Conservation (phyloP, 495 filamentous ascomycete genomes). For the Lepidopterella palustris region DNA sequence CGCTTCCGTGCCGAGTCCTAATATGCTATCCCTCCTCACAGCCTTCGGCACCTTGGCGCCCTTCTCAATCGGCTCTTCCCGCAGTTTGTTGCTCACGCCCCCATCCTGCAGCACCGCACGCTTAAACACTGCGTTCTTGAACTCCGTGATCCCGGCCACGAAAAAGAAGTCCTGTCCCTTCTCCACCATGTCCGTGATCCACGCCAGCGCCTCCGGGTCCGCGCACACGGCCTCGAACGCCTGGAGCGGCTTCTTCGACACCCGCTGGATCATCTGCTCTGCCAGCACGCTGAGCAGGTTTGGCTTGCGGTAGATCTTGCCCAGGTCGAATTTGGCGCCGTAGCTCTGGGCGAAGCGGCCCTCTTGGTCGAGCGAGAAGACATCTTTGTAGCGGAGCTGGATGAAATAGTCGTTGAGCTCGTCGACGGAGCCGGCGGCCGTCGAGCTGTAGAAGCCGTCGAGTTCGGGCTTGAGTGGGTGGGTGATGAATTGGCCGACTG, state of each 20-base stretch:
- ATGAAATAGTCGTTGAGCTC: conserved; percentile 30
- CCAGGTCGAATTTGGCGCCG: conserved; percentile 29
- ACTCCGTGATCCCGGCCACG: conserved; percentile 25
- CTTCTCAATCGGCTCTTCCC: conserved; percentile 22
- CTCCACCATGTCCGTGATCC: conserved; percentile 11
- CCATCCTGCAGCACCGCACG: conserved; percentile 25
- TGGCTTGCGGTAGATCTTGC: conserved; percentile 23
- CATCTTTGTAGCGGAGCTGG: conserved; percentile 27
- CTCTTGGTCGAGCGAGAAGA: conserved; percentile 27
- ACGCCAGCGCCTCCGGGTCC: conserved; percentile 22
- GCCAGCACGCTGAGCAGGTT: conserved; percentile 23
- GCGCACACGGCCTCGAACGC: conserved; percentile 22
- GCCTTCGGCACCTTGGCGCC: conserved; percentile 21
- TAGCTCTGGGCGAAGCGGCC: conserved; percentile 29
- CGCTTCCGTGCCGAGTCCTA: conserved; percentile 15
- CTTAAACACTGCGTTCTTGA: conserved; percentile 28
- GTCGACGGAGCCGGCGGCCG: conserved; percentile 13
- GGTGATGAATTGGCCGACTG: conserved; percentile 25
- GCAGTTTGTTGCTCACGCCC: conserved; percentile 17
- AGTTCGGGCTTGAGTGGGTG: conserved; percentile 27
- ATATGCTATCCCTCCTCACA: conserved; percentile 18
- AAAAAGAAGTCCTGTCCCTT: conserved; percentile 19
- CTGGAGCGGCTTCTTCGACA: conserved; percentile 1
- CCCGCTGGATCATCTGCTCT: conserved; percentile 29
- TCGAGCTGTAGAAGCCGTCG: conserved; percentile 24